Percentiles rank a stretch among this genome's conserved stretches.
These are phyloP conservation scores for Vigna angularis DNA, from an alignment of 306 rosid genomes.

Conservation along the genomic window DNA sequence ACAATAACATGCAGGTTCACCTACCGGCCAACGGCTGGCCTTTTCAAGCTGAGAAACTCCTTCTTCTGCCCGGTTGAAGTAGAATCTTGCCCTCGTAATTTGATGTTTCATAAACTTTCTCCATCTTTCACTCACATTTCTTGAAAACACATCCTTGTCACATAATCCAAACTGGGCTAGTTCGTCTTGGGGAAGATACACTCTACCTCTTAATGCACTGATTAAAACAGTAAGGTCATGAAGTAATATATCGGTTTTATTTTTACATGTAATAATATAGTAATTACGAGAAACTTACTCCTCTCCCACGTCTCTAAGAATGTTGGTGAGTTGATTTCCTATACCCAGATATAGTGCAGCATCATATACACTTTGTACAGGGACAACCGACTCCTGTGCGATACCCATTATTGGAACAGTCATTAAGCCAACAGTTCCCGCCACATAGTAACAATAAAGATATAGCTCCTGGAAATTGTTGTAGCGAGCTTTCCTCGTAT, in stretches of 20 bases:
- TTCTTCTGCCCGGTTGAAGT: slow-evolving; percentile 75
- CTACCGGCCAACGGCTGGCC: slow-evolving; percentile 94
- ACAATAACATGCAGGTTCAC: neutral
- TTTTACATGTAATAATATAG: neutral
- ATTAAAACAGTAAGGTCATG: slow-evolving; percentile 25
- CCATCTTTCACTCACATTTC: slow-evolving; percentile 70
- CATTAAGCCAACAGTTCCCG: slow-evolving; percentile 94
- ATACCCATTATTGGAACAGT: slow-evolving; percentile 92
- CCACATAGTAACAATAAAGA: slow-evolving; percentile 90
- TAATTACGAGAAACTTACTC: slow-evolving; percentile 61
- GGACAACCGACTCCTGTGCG: slow-evolving; percentile 62
- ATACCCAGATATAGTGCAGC: slow-evolving; percentile 81
- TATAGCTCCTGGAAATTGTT: slow-evolving; percentile 76
- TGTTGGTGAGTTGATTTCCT: slow-evolving; percentile 89
- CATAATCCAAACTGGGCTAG: slow-evolving; percentile 77
- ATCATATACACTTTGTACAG: slow-evolving; percentile 63
- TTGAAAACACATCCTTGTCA: slow-evolving; percentile 66
- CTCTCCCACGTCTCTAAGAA: slow-evolving; percentile 94
- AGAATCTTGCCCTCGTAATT: slow-evolving; percentile 80
- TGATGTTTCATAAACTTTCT: slow-evolving; percentile 86
- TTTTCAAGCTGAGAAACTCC: slow-evolving; percentile 90
- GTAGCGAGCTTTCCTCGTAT: slow-evolving; percentile 67
- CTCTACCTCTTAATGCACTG: slow-evolving; percentile 89
- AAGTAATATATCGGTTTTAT: neutral
- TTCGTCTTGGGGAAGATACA: slow-evolving; percentile 95